Evolutionary conservation across 345 rosid species (phyloP), one percentile per base, ranked within the genome.

Genomic region (Cardamine occulta): DNA sequence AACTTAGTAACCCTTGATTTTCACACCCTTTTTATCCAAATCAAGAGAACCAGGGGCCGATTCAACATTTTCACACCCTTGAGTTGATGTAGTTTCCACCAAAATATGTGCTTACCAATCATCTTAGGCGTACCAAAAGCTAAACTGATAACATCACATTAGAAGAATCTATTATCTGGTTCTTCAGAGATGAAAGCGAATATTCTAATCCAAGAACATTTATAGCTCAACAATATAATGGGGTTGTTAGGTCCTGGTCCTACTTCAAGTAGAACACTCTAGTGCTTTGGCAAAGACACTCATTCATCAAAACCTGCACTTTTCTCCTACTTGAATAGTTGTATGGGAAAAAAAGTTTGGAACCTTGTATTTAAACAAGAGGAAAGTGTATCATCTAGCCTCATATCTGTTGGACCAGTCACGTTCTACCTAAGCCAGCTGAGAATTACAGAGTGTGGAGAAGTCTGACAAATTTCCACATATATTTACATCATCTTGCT

Each of bases 191-290:
- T 19, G 31, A 32, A 70, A 58, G n/a, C 24, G 48, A 59, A 71
- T 34, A 35, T 49, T 61, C 61, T 49, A 49, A 72, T 57, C 61
- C 40, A 49, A 72, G 39, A 49, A 49, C 52, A 63, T 35, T 73
- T 57, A 53, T 28, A 19, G 17, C 42, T 62, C 34, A 73, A 39
- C 69, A 68, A 34, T 47, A 15, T 9, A 13, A 59, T 52, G 34
- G 17, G 29, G 48, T 60, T 35, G 24, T 48, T 48, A 72, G 39
- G 39, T 52, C 62, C 37, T 73, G 21, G n/a, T 12, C 70, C 63
- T 53, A 73, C 63, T 63, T 52, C 70, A 15, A 53, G 18, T 40
- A 73, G 35, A 23, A 26, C 52, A 49, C 28, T 34, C 35, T 34
- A 34, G 59, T 48, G 66, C 75, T 48, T 11, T 62, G 39, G n/a